Base-by-base conservation (phyloP, 164 flowering plant genomes). In the Cinnamomum chago region DNA sequence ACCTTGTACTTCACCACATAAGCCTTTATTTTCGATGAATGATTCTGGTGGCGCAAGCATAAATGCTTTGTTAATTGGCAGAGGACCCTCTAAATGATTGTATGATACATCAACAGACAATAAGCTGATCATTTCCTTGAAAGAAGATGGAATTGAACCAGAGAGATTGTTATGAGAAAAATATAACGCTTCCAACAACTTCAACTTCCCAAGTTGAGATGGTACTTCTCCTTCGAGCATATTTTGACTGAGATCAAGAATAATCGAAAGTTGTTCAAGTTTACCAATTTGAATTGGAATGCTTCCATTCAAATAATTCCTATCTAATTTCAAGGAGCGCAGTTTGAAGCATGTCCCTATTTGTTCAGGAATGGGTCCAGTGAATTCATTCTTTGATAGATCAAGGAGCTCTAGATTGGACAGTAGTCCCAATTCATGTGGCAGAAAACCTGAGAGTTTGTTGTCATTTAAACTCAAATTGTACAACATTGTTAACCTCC, bases 1-100 rank as follows among this genome's bases (percentile, higher is more conserved):
- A 2, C 89, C 89, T 55, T 73, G 23, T 23, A 68, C 81, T 65
- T 81, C 58, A 58, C 93, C 93, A 77, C 90, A 89, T 62, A 85
- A 69, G 27, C 81, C 83, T 18, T 75, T 20, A 25, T 83, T 81
- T 27, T 80, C 78, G 14, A 50, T 28, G 15, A 64, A 75, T 10
- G 70, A 30, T 52, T 66, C 30, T 2, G 23, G 14, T 2, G 78
- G 28, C 4, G 81, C 71, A 17, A 65, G 2, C 58, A 58, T 62
- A 52, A 83, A 79, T 18, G 62, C 23, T 7, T 33, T 50, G 23
- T 65, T 66, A 23, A 13, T 5, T 3, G 72, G 58, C 5, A 71
- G 5, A 20, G 78, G 70, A 17, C 51, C 64, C 12, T n/a, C 68
- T 11, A 71, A 35, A 15, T 65, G 51, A 65, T 76, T 76, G 24